Conservation (phyloP, 148 eudicot species). For the Rhododendron williamsianum region DNA sequence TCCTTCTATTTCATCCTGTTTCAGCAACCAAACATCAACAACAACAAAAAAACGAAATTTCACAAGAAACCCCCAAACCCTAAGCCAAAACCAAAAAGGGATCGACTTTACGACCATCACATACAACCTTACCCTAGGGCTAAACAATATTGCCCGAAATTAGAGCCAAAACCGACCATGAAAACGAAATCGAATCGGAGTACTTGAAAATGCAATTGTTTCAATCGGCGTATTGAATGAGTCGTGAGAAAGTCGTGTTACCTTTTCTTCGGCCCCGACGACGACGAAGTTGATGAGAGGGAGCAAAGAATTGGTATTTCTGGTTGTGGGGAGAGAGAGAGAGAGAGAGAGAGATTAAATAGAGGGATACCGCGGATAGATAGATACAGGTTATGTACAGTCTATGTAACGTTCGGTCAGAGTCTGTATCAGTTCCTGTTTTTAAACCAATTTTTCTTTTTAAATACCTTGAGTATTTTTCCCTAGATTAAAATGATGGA, state of each 20-base stretch:
- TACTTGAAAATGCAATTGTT: neutral
- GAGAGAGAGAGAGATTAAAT: neutral
- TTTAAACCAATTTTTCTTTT: neutral
- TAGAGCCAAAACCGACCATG: neutral
- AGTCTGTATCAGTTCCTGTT: neutral
- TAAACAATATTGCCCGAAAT: neutral
- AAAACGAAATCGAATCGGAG: neutral
- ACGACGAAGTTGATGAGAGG: constrained; percentile 1
- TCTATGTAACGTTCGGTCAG: neutral
- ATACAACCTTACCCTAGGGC: neutral
- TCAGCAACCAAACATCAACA: neutral
- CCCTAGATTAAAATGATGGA: neutral
- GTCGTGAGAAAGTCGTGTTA: neutral
- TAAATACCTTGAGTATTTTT: neutral
- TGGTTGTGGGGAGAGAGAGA: neutral
- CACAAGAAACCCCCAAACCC: neutral
- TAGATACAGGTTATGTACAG: neutral
- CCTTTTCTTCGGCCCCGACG: constrained; percentile 3
- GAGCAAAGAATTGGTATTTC: neutral
- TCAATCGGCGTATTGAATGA: neutral
- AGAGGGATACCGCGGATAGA: neutral
- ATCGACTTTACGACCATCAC: neutral
- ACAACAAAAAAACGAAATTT: neutral
- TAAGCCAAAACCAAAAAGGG: neutral
- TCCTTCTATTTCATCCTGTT: neutral